These are phyloP conservation scores for Adansonia gregorii DNA, from an alignment of 441 rosid genomes.

Conservation along the genomic window DNA sequence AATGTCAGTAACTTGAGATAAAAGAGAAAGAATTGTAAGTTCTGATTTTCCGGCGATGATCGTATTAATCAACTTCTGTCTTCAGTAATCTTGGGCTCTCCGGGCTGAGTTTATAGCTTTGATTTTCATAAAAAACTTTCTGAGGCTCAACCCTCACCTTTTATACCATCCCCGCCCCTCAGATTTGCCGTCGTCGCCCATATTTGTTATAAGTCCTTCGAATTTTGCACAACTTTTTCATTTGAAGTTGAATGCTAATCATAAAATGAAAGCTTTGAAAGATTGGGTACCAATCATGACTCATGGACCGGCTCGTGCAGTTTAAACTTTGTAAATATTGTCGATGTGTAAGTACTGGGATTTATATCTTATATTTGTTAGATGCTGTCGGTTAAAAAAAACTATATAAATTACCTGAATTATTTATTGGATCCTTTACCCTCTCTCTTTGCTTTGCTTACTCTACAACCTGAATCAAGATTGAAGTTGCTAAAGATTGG, in stretches of 20 bases:
- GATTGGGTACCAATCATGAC: constrained; percentile 37
- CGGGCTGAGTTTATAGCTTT: constrained; percentile 41
- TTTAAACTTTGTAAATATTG: constrained; percentile 28
- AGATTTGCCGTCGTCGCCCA: constrained; percentile 45
- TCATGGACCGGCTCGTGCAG: background rate
- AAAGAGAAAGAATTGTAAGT: too few species aligned
- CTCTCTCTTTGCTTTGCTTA: too few species aligned
- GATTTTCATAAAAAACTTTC: constrained; percentile 38
- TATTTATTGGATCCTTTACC: too few species aligned
- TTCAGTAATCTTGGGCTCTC: constrained; percentile 40
- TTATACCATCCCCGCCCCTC: constrained; percentile 41
- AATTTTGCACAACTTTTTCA: constrained; percentile 29
- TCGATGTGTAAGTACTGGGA: constrained; percentile 27
- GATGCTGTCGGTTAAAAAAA: too few species aligned
- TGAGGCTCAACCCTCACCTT: constrained; percentile 43
- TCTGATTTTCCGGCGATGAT: too few species aligned
- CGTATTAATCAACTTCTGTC: background rate
- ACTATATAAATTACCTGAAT: too few species aligned
- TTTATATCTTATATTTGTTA: too few species aligned
- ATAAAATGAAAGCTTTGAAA: constrained; percentile 41
- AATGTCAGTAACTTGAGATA: too few species aligned
- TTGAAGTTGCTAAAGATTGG: too few species aligned
- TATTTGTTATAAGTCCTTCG: constrained; percentile 43
- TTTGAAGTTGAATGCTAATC: constrained; percentile 18
- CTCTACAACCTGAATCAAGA: too few species aligned